Percentiles rank a stretch among this genome's conserved stretches.
These are phyloP conservation scores for Colletotrichum costaricense DNA, from an alignment of 2,329 filamentous ascomycete species.

Conservation along the genomic window DNA sequence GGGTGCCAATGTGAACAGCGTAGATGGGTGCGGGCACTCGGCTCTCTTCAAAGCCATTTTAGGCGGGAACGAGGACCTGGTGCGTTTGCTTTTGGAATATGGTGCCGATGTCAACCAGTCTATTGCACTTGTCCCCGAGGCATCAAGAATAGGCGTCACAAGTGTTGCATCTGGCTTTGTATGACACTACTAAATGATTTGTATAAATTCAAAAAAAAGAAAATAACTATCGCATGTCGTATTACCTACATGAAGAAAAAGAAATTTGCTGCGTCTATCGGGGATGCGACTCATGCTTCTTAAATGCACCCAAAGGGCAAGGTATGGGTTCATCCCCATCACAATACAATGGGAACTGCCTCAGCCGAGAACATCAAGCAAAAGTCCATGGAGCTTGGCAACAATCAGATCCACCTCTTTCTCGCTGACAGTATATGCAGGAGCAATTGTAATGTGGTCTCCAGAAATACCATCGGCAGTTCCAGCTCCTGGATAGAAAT, in stretches of 20 bases:
- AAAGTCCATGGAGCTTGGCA: background rate
- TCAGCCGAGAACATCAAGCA: background rate
- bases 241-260: background rate
- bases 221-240: background rate
- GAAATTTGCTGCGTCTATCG: background rate
- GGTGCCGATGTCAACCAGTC: background rate
- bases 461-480: slow-evolving; percentile 69
- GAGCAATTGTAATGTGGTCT: slow-evolving; percentile 77
- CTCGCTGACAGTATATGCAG: slow-evolving; percentile 71
- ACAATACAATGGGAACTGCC: background rate
- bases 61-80: background rate
- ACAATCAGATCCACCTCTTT: background rate
- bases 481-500: slow-evolving; percentile 65
- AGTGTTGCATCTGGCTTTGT: background rate
- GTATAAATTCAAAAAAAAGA: background rate
- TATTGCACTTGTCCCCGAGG: background rate
- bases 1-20: background rate
- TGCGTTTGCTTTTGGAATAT: background rate
- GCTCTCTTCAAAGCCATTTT: background rate
- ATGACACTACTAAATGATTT: background rate
- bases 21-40: background rate
- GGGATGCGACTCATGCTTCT: background rate
- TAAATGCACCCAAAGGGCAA: background rate
- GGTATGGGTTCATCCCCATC: background rate
- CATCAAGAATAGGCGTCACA: background rate